Evolutionary conservation across 1,284 basidiomycete species (phyloP).

Genomic region (Boletus sp.): DNA sequence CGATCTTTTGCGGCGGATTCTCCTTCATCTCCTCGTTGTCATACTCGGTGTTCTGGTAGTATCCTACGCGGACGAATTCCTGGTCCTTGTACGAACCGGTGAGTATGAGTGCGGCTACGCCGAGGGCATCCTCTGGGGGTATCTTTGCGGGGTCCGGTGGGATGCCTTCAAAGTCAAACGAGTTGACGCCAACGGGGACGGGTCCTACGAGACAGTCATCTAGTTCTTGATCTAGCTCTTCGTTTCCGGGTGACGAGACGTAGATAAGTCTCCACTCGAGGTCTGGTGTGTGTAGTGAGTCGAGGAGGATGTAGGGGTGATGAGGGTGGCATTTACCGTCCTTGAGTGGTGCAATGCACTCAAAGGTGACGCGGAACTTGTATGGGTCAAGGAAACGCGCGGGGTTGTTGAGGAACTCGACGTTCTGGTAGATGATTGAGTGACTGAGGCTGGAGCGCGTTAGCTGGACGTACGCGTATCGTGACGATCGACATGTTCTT

Average conservation of each 20-base stretch:
- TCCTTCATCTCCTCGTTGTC: conserved; percentile 88
- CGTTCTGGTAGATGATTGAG: conserved; percentile 48
- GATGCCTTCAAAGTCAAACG: conserved; percentile 91
- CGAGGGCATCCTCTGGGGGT: conserved; percentile 79
- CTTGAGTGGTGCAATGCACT: conserved; percentile 89
- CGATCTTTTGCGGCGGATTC: conserved; percentile 63
- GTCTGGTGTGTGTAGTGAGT: conserved; percentile 47
- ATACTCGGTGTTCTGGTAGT: conserved; percentile 99
- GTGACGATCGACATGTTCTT: conserved; percentile 63
- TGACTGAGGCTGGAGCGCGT: background rate
- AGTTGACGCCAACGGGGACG: conserved; percentile 91
- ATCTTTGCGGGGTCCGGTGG: conserved; percentile 72
- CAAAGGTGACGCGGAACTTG: conserved; percentile 94
- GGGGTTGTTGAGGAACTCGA: conserved; percentile 91
- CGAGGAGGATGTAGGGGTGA: background rate
- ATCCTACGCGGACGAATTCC: conserved; percentile 97
- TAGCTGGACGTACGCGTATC: conserved; percentile 45
- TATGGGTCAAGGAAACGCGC: conserved; percentile 90
- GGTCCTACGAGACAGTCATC: conserved; percentile 96
- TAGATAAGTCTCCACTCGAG: conserved; percentile 98
- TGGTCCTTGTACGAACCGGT: conserved; percentile 91
- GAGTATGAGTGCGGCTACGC: conserved; percentile 87
- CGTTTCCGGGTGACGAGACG: conserved; percentile 90
- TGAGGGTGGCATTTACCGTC: conserved; percentile 62
- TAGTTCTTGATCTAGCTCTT: conserved; percentile 92